Base-by-base conservation (phyloP, 2,329 filamentous ascomycete species). In the Talaromyces sp. region DNA sequence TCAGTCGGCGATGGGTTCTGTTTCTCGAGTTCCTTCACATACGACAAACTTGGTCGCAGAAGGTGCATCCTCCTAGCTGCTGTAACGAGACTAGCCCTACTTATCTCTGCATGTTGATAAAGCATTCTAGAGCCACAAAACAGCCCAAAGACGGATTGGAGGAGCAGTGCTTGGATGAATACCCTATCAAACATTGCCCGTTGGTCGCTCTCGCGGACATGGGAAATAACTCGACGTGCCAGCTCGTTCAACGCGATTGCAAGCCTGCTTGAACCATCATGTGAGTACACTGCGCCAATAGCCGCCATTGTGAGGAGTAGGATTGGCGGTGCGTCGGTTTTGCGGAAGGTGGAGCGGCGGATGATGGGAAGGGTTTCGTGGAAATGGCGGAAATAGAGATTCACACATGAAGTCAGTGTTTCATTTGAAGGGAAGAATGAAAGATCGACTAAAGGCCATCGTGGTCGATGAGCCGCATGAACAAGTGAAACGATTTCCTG, bases 331-430 rank as follows among this genome's bases (percentile, higher is more conserved):
- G 58, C 58, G 30, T 60, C 58, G 30, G 50, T 60, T 44, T 64
- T 75, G 77, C 51, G 56, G 56, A 64, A 64, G 18, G 56, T 64
- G 6, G 62, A 64, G 51, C 62, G 62, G 4, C 62, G 61, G 55
- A 64, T 42, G 34, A 64, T 64, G 27, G 62, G 62, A 5, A 64
- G 62, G 31, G 60, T 62, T 51, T 64, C 62, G 18, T 64, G 62
- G 61, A 64, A 64, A 47, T 64, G 62, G 52, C 61, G 53, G 50
- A 64, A 64, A 51, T 64, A 64, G 12, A 64, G 62, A 60, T 64
- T 64, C 7, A 64, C 62, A 52, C 62, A 64, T 31, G 54, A 56
- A 42, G 62, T 54, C n/a, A 64, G 57, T 30, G 62, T 63, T 31
- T 62, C 60, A 30, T 61, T 62, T 16, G 62, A 64, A 47, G 62